Base-by-base conservation (phyloP, 23 red algal species). In the Gracilaria gracilis region DNA sequence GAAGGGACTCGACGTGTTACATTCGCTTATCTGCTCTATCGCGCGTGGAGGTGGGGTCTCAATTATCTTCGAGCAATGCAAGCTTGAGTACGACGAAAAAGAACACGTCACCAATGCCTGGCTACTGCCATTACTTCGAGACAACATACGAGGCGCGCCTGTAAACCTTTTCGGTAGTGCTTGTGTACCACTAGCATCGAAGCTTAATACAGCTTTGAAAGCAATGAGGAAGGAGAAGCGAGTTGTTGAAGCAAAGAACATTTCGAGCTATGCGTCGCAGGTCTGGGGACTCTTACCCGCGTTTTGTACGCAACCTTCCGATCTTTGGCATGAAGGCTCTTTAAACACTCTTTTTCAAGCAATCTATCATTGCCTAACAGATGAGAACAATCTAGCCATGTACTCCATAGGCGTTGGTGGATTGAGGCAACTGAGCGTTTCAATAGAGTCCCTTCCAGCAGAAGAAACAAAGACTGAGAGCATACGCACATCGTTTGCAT, bases 171-270 rank as follows among this genome's bases (percentile, higher is more conserved):
- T 94, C 46, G 37, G 24, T 12, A 23, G 13, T 19, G 51, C 29
- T 29, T 75, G 87, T 59, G 27, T 86, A 17, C 92, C 92, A 27
- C 38, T 94, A 35, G 75, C 83, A 21, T 55, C 76, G 14, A 79
- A 80, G 55, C 80, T 94, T 20, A 44, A 66, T 32, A 70, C 42
- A 37, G 55, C 42, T 13, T n/a, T 87, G 53, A 46, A 7, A 0
- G 28, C 25, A 14, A 70, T 61, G 51, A 49, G 32, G 23, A 87
- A 87, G 32, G 69, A 82, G 80, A 83, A 76, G 35, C 82, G 92
- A 20, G 82, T 73, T n/a, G 46, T 94, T 27, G 92, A 94, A 66
- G 73, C 71, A 0, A 94, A 94, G 53, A 94, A 94, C 51, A 71
- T 87, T 49, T 36, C 64, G 50, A 88, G 67, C 33, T 87, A 87